Evolutionary conservation across 805 yeast genomes (phyloP), one percentile per base, ranked within the genome.

Genomic region (Yarrowia osloensis): DNA sequence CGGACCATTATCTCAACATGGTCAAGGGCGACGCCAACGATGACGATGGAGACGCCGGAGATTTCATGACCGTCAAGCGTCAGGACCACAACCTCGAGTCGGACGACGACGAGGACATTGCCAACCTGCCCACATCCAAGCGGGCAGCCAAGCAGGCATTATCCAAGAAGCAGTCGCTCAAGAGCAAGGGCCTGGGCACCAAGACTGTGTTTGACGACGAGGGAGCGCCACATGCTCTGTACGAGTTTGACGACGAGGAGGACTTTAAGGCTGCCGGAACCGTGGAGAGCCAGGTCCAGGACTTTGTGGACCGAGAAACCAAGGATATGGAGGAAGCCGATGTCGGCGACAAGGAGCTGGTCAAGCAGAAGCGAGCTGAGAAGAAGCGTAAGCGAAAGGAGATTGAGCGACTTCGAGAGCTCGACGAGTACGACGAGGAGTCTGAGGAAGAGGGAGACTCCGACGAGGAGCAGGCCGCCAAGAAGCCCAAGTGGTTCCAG

Each of bases 201-300:
- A 95, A 92, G 75, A 76, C 94, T 71, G 82, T 85, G 67, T 95
- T 94, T 74, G 99, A 95, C 74, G 99, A 95, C 70, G 98, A 94
- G 2, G 99, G 99, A 29, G 82, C 81, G 5, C 88, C 98, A 0
- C 98, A 94, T 77, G 90, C 96, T 11, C 81, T 94, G 5, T 95
- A 95, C 74, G 98, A 94, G 78, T 81, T 95, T 69, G 92, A 91
- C 75, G 90, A 89, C 71, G 98, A 91, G 77, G 95, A 87, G 46
- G 96, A 90, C 68, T 95, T 95, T 84, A 83, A 77, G 70, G 85
- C 84, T 69, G 81, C 80, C 39, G 93, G 90, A 47, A 89, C 85
- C 72, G 92, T 93, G 1, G 80, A 79, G 65, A 78, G 75, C 11
- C 96, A 91, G 78, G 89, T 90, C 78, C 77, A 81, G 46, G 82